Base-by-base conservation (phyloP, 164 flowering plant species). In the Liriodendron chinense region DNA sequence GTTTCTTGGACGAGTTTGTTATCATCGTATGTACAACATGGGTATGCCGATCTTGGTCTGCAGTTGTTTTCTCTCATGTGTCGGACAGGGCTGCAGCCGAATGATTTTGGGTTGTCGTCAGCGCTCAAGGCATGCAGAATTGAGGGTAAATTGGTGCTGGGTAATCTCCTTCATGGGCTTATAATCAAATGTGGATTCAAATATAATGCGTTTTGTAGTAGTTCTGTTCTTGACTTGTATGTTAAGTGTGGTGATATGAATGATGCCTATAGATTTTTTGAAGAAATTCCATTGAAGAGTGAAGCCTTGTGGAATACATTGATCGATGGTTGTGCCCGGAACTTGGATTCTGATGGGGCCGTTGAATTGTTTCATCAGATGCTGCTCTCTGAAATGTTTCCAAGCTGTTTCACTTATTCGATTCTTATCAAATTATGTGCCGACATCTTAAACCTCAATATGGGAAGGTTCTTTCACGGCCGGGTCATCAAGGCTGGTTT, bases 1-100 rank as follows among this genome's bases (percentile, higher is more conserved):
- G 84, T 86, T 75, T 87, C 92, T 3, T 88, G 89, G 89, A 89
- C 88, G 57, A 83, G 86, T 16, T 82, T 86, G 83, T 85, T 89
- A n/a, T 72, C 73, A 28, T 85, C 85, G 0, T 86, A 82, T 57
- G 81, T 82, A 69, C 83, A 83, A 75, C 81, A 74, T 78, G 83
- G 87, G 67, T 72, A 75, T 25, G 77, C 63, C 24, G 74, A 80
- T 64, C 65, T 23, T 43, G 79, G 76, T 48, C 43, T 78, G 57
- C 64, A 75, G 34, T 9, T 75, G 34, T 78, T 78, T 34, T 70
- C 13, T 9, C 1, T 16, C 18, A 75, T 81, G 83, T 65, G 72
- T 53, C 48, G 47, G 18, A 69, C 28, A 25, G 75, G 71, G 8
- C 71, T 74, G 65, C 26, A 61, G 22, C 83, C 81, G 22, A 81